These are phyloP conservation scores for Cryptosporidium bovis DNA, from an alignment of 169 alveolate genomes.

Conservation along the genomic window DNA sequence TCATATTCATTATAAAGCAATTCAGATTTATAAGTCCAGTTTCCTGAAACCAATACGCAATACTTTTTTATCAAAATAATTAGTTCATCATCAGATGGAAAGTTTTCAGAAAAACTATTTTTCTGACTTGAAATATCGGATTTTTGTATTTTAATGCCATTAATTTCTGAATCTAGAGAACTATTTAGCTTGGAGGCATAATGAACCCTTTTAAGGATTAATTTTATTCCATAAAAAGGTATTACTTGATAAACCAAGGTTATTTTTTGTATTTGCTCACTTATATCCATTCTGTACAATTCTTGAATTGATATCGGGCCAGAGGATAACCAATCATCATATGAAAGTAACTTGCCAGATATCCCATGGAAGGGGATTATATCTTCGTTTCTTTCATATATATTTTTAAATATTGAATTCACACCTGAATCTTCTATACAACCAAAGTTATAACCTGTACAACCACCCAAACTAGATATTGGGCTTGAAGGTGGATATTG, in stretches of 20 bases:
- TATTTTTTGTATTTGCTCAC: slow-evolving; percentile 63
- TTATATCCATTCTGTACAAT: slow-evolving; percentile 33
- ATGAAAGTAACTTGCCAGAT: slow-evolving; percentile 42
- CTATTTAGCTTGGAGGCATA: neutral
- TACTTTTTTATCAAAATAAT: slow-evolving; percentile 16
- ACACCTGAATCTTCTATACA: slow-evolving; percentile 36
- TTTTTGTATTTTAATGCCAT: neutral
- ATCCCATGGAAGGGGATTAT: slow-evolving; percentile 46
- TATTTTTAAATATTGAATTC: neutral
- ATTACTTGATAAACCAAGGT: slow-evolving; percentile 69
- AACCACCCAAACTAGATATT: slow-evolving; percentile 59
- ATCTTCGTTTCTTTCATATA: neutral
- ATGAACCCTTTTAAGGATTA: slow-evolving; percentile 26
- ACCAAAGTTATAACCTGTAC: slow-evolving; percentile 57
- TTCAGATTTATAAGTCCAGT: slow-evolving; percentile 65
- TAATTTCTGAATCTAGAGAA: neutral
- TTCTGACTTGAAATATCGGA: neutral
- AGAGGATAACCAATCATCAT: slow-evolving; percentile 52
- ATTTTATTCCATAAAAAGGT: slow-evolving; percentile 60
- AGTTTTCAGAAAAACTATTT: neutral
- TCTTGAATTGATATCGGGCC: slow-evolving; percentile 65
- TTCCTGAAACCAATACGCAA: slow-evolving; percentile 69
- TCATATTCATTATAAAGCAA: slow-evolving; percentile 61
- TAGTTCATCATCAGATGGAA: slow-evolving; percentile 40
- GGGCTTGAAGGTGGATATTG: slow-evolving; percentile 72